Evolutionary conservation across 371 early-diverging fungal species (phyloP).

Genomic region (Rhizopus microsporus): DNA sequence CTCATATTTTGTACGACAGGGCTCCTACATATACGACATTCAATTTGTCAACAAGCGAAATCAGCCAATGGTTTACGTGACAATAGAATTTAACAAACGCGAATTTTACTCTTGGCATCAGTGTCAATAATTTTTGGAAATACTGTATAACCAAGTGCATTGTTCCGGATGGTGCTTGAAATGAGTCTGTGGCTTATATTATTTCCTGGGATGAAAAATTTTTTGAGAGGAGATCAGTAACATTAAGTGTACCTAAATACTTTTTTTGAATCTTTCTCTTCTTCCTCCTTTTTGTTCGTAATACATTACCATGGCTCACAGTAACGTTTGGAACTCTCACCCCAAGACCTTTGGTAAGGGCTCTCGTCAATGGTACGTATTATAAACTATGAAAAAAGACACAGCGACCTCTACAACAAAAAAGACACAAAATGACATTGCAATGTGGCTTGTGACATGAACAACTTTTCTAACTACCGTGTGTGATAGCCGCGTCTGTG

Average conservation of each 20-base stretch:
- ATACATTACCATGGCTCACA: constrained; percentile 81
- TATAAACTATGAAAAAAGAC: background rate
- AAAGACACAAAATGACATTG: background rate
- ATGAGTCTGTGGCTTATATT: background rate
- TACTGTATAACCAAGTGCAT: too few species aligned
- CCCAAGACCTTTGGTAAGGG: constrained; percentile 97
- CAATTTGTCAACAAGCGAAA: too few species aligned
- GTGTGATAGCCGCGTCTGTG: constrained; percentile 88
- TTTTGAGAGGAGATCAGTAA: constrained; percentile 5
- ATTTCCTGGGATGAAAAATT: background rate
- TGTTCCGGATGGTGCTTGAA: too few species aligned
- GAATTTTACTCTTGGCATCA: too few species aligned
- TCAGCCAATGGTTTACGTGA: too few species aligned
- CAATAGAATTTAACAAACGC: too few species aligned
- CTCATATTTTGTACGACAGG: too few species aligned
- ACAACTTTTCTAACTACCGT: background rate
- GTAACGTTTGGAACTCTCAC: constrained; percentile 94
- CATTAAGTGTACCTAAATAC: background rate
- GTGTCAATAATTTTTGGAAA: too few species aligned
- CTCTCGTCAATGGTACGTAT: constrained; percentile 90
- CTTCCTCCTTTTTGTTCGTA: constrained; percentile 24
- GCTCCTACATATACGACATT: too few species aligned
- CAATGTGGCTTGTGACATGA: constrained; percentile 2
- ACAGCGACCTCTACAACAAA: background rate
- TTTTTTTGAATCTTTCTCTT: constrained; percentile 13